A percentile compares a stretch with the other conserved stretches of the same genome.
Conservation (phyloP, 2,329 filamentous ascomycete genomes). For the Fusarium sacchari region DNA sequence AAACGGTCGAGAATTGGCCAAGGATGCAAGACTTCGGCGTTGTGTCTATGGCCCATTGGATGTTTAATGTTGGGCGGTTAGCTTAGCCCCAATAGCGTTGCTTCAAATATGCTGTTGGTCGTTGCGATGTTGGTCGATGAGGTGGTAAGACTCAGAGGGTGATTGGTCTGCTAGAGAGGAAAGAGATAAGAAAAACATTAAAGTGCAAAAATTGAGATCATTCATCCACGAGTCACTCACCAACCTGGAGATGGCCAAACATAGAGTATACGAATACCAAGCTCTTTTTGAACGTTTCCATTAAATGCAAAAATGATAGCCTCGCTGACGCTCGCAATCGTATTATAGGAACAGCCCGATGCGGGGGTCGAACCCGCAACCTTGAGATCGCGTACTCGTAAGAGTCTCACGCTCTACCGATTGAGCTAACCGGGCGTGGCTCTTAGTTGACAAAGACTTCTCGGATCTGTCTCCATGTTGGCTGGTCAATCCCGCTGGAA, state of each 20-base stretch:
- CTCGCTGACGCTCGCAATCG: slow-evolving; percentile 17
- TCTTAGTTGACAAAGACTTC: fast-evolving
- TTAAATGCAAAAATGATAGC: neutral
- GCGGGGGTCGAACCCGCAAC: slow-evolving; percentile 65
- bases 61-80: neutral
- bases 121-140: neutral
- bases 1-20: neutral
- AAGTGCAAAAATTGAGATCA: fast-evolving
- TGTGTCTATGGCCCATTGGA: neutral
- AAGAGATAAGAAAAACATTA: neutral
- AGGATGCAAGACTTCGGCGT: neutral
- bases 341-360: slow-evolving; percentile 53
- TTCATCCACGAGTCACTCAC: fast-evolving
- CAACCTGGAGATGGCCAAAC: neutral
- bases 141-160: neutral
- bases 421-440: slow-evolving; percentile 51
- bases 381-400: slow-evolving; percentile 61
- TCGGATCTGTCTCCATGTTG: fast-evolving
- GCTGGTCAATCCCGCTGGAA: fast-evolving
- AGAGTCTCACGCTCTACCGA: slow-evolving; percentile 75
- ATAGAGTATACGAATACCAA: too few species aligned
- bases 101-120: neutral
- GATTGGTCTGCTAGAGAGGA: neutral
- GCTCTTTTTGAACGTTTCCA: too few species aligned
- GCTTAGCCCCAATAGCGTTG: neutral